Evolutionary conservation across 2,329 filamentous ascomycete species (phyloP).

Genomic region (Diaporthe caulivora): DNA sequence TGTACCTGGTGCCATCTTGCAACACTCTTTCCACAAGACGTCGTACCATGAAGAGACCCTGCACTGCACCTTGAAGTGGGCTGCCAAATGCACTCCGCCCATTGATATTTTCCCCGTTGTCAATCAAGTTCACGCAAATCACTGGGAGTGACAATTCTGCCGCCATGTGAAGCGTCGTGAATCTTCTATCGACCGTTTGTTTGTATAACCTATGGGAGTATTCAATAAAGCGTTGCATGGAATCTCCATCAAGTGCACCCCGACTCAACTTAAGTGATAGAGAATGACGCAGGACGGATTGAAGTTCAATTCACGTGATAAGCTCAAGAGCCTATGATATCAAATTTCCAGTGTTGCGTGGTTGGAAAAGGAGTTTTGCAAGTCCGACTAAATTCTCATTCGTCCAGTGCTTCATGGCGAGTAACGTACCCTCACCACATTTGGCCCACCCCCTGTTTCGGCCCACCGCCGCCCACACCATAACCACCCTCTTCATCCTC

Average conservation of each 20-base stretch:
- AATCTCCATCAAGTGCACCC: too few relatives aligned
- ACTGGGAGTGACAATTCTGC: background rate
- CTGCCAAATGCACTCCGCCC: background rate
- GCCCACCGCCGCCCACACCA: too few relatives aligned
- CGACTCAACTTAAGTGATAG: too few relatives aligned
- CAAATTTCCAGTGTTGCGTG: background rate
- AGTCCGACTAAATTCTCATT: background rate
- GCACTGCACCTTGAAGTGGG: constrained; percentile 11
- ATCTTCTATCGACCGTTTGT: background rate
- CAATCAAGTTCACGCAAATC: background rate
- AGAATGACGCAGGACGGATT: too few relatives aligned
- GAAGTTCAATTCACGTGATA: too few relatives aligned
- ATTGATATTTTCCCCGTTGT: background rate
- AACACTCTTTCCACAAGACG: background rate
- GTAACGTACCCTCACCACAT: too few relatives aligned
- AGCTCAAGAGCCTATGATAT: constrained; percentile 4
- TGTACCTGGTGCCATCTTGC: too few relatives aligned
- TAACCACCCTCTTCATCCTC: too few relatives aligned
- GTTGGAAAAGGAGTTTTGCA: background rate
- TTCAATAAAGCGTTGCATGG: background rate
- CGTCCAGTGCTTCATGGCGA: background rate
- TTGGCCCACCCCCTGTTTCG: too few relatives aligned
- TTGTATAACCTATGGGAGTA: background rate
- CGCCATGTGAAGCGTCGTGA: constrained; percentile 24
- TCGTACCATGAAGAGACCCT: background rate